Conservation (phyloP, 148 eudicot species). For the Vaccinium myrtillus region DNA sequence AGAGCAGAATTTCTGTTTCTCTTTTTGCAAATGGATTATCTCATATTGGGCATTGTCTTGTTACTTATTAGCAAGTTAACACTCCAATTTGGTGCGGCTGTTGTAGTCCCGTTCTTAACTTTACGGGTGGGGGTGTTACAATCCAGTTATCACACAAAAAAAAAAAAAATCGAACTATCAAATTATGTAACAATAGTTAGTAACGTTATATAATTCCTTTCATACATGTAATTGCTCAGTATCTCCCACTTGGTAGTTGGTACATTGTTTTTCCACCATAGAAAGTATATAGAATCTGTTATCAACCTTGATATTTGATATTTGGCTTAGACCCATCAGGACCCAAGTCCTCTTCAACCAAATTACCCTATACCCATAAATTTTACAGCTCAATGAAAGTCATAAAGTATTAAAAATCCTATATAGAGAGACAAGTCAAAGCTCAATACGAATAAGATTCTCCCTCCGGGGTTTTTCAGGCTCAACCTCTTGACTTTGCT, state of each 20-base stretch:
- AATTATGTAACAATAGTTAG: neutral
- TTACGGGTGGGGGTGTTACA: too few species aligned
- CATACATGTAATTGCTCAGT: neutral
- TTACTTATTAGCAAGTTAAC: too few species aligned
- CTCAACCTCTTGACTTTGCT: conserved; percentile 27
- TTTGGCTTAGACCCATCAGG: neutral
- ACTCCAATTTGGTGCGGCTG: too few species aligned
- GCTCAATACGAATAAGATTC: conserved; percentile 46
- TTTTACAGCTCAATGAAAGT: neutral
- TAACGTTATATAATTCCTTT: neutral
- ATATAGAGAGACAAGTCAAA: conserved; percentile 32
- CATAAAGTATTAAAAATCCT: neutral
- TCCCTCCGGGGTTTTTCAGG: conserved; percentile 28
- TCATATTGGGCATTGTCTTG: too few species aligned
- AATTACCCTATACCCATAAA: neutral
- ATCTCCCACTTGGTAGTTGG: neutral
- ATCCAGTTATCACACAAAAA: too few species aligned
- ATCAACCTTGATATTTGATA: neutral
- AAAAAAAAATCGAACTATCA: neutral
- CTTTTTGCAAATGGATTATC: too few species aligned
- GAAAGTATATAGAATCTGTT: neutral
- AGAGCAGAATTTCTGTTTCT: too few species aligned
- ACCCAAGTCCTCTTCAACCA: conserved; percentile 1
- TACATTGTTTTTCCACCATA: too few species aligned
- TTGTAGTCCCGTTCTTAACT: too few species aligned